Base-by-base conservation (phyloP, 2,329 filamentous ascomycete species). In the Penicillium sp. region DNA sequence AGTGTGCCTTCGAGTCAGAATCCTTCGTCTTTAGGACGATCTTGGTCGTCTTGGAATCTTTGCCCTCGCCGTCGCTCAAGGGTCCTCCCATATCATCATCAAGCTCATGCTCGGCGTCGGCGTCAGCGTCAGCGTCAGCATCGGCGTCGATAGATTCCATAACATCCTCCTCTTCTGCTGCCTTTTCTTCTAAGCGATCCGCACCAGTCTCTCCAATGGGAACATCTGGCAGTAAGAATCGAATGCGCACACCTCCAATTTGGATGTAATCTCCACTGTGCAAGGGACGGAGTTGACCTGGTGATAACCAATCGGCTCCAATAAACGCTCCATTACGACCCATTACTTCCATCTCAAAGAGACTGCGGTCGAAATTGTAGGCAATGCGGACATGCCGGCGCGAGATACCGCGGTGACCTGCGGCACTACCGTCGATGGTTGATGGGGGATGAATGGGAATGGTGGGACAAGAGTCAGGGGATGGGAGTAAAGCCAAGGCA, bases 371-470 rank as follows among this genome's bases (percentile, higher is more conserved):
- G 58, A 82, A 82, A 55, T 85, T 83, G 73, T 84, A 87, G 25
- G 78, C 75, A 56, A 88, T 85, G 56, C 80, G 81, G 50, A 85
- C 79, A 65, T 88, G 85, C 62, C 84, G 80, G 23, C 84, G 78
- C 4, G 85, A 87, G 31, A 87, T 87, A 42, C 80, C 80, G 58
- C 81, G 82, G 59, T 85, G 82, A 15, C 78, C 77, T 12, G 76
- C 76, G 2, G 79, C 73, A 53, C 63, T 72, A 42, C 75, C 79
- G 44, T 77, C 74, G 35, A 74, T 67, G 15, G 77, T 77, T 26
- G 73, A 72, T 2, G 79, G 79, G 20, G 84, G 82, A 60, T 86
- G 85, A 31, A 87, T 84, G 5, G 84, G 83, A 45, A 87, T 80
- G 6, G 84, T 76, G 5, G 82, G 81, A 59, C 79, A 81, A 54